A percentile compares a stretch with the other conserved stretches of the same genome.
phyloP scores from a whole-genome alignment of 78 protist species.

The Salpingoeca rosetta region DNA sequence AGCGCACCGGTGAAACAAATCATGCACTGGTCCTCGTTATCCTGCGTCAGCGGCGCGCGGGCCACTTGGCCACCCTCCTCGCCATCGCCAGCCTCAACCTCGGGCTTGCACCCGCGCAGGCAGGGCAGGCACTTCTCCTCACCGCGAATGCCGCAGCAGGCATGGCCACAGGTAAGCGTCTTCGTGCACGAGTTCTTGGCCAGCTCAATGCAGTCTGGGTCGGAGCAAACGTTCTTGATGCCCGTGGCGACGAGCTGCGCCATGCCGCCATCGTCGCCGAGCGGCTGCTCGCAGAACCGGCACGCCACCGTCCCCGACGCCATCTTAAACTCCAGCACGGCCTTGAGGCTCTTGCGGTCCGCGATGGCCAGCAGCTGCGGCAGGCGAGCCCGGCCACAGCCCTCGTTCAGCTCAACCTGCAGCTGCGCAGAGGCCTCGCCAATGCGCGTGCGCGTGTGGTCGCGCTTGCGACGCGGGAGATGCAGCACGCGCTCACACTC shows the following conservation, averaged over 20 bases:
- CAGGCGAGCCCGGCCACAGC: neutral
- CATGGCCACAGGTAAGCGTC: slow-evolving; percentile 19
- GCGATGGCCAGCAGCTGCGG: neutral
- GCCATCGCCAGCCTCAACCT: too few species aligned
- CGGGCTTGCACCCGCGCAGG: neutral
- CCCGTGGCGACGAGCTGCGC: neutral
- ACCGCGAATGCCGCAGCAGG: slow-evolving; percentile 20
- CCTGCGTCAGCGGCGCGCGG: neutral
- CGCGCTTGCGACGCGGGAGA: neutral
- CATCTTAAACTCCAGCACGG: neutral
- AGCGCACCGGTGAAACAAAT: slow-evolving; percentile 29
- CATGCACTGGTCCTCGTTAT: slow-evolving; percentile 8
- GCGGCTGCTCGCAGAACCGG: slow-evolving; percentile 7
- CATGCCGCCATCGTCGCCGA: neutral
- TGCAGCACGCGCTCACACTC: neutral
- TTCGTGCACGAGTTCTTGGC: neutral
- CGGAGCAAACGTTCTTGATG: neutral
- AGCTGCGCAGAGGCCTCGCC: neutral
- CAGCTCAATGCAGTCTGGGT: neutral
- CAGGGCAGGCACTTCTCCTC: slow-evolving; percentile 24
- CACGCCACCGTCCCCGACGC: neutral
- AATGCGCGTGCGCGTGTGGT: neutral
- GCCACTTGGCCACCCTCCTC: too few species aligned
- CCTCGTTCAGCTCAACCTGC: neutral
- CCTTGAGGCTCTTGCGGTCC: neutral